These are phyloP conservation scores for Stemphylium beticola DNA, from an alignment of 2,329 filamentous ascomycete genomes.

Conservation along the genomic window DNA sequence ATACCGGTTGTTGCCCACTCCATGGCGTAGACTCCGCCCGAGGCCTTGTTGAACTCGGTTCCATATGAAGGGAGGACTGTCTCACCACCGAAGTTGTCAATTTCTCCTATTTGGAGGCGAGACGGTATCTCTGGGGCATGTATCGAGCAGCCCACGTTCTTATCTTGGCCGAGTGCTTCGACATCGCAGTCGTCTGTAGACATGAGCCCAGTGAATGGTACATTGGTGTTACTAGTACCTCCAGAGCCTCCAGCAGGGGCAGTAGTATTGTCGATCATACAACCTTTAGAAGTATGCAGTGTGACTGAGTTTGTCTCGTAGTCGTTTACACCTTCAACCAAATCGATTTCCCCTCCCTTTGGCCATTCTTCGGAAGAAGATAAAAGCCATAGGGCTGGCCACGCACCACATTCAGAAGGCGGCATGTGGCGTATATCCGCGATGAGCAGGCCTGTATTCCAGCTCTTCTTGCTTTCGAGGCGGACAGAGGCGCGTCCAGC, in stretches of 20 bases:
- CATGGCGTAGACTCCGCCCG: conserved; percentile 51
- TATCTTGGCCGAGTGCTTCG: conserved; percentile 24
- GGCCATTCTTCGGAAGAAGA: conserved; percentile 41
- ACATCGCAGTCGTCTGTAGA: conserved; percentile 57
- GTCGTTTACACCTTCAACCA: conserved; percentile 47
- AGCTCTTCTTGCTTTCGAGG: conserved; percentile 38
- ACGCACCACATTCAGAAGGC: conserved; percentile 34
- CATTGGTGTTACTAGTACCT: background rate
- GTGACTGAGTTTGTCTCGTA: conserved; percentile 36
- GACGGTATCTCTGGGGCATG: conserved; percentile 4
- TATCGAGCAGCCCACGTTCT: conserved; percentile 44
- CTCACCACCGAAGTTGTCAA: background rate
- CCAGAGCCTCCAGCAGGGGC: background rate
- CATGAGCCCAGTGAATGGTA: conserved; percentile 52
- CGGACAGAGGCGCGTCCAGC: conserved; percentile 40
- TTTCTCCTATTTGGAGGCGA: background rate
- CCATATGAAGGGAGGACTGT: conserved; percentile 42
- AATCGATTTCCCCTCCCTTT: conserved; percentile 43
- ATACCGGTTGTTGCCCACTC: conserved; percentile 48
- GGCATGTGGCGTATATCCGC: conserved; percentile 48
- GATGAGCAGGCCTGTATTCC: conserved; percentile 41
- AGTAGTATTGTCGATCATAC: conserved; percentile 28
- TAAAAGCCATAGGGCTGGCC: conserved; percentile 46
- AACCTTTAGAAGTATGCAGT: conserved; percentile 40
- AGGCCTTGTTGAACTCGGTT: conserved; percentile 39